These are phyloP conservation scores for Zanthoxylum bungeanum DNA, from an alignment of 345 rosid genomes.

Conservation along the genomic window DNA sequence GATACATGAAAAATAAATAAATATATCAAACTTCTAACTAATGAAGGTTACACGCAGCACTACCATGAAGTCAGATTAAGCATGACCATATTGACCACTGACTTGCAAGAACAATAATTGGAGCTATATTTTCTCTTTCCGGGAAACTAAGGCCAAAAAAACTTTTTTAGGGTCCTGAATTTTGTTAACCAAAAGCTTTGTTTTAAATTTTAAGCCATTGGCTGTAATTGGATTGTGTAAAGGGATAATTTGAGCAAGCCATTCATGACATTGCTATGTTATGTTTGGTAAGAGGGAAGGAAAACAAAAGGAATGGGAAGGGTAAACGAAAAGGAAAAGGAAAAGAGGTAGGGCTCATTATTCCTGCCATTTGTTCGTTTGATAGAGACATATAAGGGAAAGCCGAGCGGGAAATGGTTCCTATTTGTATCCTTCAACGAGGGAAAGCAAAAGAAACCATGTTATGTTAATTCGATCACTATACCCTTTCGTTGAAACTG, in stretches of 20 bases:
- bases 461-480: neutral
- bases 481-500: neutral
- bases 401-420: neutral
- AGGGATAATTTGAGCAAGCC: neutral
- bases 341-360: neutral
- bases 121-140: neutral
- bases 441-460: neutral
- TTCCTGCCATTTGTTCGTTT: neutral
- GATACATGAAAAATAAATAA: neutral
- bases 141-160: neutral
- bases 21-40: neutral
- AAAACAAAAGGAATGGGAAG: neutral
- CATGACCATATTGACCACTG: neutral
- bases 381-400: neutral
- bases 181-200: neutral
- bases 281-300: neutral
- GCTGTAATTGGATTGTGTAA: neutral
- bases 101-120: neutral
- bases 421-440: neutral
- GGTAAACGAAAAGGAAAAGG: neutral
- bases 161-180: neutral
- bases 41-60: neutral
- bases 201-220: neutral
- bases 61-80: neutral
- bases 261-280: neutral